Base-by-base conservation (phyloP, 768 basidiomycete species). In the Lentinula edodes region DNA sequence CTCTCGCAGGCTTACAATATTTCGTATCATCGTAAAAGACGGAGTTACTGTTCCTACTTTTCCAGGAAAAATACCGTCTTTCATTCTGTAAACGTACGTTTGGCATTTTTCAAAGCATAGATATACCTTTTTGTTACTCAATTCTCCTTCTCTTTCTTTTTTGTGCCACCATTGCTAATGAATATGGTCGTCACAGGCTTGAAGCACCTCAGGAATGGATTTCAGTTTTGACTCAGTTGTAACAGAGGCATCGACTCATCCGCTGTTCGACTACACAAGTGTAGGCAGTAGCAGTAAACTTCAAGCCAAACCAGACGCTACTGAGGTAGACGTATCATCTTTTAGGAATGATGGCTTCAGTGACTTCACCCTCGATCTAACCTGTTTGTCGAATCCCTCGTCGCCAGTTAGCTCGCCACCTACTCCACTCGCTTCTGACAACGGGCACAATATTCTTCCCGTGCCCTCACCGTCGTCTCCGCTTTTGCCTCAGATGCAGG, bases 351-450 rank as follows among this genome's bases (percentile, higher is more conserved):
- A 75, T 41, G 77, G 76, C 3, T 81, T 83, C 64, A 69, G 71
- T 2, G 80, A 83, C 32, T 80, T 82, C 62, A 71, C 77, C 43
- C 71, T 83, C 34, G 81, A 83, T 67, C 68, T 81, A 43, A 71
- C 76, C 3, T 78, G 76, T 50, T 74, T 83, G 13, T 80, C 80
- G 0, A 65, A 73, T 0, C 74, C 78, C 1, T 61, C 76, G 1
- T 81, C 81, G 0, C 81, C 80, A 4, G 68, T 70, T 3, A 64
- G 72, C 2, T 76, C 77, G 0, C 68, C 75, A 0, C 71, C 75
- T 6, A 68, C 68, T n/a, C 64, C 62, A 16, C 55, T 64, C 18
- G 3, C 72, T 71, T 62, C 73, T 66, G n/a, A 68, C 68, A 5
- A 70, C 69, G 1, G 67, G 72, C 6, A 72, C 73, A 2, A 32